Conservation (phyloP, 2,329 filamentous ascomycete genomes). For the Fusarium neocosmosporiellum region DNA sequence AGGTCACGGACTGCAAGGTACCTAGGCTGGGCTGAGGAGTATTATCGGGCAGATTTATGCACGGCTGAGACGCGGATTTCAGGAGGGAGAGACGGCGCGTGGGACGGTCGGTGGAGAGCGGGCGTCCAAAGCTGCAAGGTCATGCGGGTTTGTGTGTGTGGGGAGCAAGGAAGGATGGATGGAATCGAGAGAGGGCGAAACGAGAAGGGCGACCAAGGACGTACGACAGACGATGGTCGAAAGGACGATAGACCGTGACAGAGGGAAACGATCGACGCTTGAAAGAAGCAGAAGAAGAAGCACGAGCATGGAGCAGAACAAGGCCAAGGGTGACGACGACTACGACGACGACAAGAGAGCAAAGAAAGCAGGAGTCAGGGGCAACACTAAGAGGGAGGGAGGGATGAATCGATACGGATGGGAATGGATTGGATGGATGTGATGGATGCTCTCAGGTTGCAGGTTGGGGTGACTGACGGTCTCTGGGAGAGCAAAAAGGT, state of each 20-base stretch:
- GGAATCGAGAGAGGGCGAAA: conserved; percentile 26
- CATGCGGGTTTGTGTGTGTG: conserved; percentile 36
- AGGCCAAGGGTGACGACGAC: not conserved
- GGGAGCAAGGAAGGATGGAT: conserved; percentile 6
- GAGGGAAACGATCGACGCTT: conserved; percentile 19
- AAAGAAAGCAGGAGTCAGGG: conserved; percentile 34
- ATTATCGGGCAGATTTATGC: conserved; percentile 41
- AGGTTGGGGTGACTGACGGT: not conserved
- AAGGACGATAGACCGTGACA: not conserved
- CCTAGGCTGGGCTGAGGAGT: conserved; percentile 29
- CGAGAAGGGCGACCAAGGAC: conserved; percentile 16
- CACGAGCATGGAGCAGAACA: not conserved
- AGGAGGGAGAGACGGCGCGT: conserved; percentile 45
- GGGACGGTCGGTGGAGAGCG: conserved; percentile 45
- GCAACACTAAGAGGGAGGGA: conserved; percentile 15
- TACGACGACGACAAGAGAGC: not conserved
- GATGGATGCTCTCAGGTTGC: conserved; percentile 13
- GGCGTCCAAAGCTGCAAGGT: conserved; percentile 38
- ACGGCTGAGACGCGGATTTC: conserved; percentile 47
- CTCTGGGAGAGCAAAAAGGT: not conserved
- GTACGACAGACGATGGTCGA: conserved; percentile 11
- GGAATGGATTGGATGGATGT: not conserved
- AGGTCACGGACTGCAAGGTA: conserved; percentile 34
- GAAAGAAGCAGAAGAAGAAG: conserved; percentile 12
- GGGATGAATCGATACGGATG: conserved; percentile 3